Percentiles rank a stretch among this genome's conserved stretches.
Conservation (phyloP, 1,284 basidiomycete species). For the Leccinum glutinopallens region DNA sequence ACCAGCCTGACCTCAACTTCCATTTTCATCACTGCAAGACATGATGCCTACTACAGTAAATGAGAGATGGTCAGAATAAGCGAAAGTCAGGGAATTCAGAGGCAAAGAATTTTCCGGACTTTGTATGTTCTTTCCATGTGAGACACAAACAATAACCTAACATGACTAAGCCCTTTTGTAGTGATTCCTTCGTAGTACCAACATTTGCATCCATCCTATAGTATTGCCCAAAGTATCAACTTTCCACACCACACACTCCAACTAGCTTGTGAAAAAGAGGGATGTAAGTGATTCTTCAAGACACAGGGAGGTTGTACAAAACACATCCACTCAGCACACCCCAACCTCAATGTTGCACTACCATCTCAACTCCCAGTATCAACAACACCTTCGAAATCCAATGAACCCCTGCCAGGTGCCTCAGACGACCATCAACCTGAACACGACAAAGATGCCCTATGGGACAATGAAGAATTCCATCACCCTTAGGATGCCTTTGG, state of each 20-base stretch:
- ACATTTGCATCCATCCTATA: too few species aligned
- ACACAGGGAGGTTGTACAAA: neutral
- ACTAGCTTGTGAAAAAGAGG: neutral
- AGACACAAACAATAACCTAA: neutral
- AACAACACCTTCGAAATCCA: neutral
- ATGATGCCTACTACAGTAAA: neutral
- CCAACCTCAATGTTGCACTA: neutral
- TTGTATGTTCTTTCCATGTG: neutral
- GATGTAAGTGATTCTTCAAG: neutral
- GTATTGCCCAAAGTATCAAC: too few species aligned
- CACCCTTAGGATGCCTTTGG: neutral
- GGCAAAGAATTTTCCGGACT: neutral
- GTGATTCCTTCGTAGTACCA: too few species aligned
- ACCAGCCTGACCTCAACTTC: too few species aligned
- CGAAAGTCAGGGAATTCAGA: neutral
- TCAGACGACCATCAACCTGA: neutral
- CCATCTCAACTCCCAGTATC: neutral
- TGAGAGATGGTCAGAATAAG: neutral
- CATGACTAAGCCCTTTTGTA: neutral
- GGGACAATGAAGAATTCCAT: neutral
- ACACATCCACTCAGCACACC: neutral
- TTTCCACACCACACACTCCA: neutral
- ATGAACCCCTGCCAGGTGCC: neutral
- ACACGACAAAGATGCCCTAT: neutral
- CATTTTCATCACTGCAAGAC: too few species aligned